Evolutionary conservation across 148 eudicot genomes (phyloP).

Genomic region (Gaultheria prostrata): DNA sequence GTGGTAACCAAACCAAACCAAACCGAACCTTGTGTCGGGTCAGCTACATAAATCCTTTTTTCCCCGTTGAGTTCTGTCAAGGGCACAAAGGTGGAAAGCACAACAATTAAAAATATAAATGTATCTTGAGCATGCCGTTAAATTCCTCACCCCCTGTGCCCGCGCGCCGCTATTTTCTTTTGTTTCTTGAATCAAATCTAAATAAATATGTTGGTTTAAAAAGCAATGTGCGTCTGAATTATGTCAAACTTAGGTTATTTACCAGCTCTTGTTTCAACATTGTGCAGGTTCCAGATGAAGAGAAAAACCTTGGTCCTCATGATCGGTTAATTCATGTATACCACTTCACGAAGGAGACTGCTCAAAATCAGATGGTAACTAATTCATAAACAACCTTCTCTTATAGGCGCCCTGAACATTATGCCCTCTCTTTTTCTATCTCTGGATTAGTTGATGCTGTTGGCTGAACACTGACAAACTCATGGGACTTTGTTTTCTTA

Average conservation of each 20-base stretch:
- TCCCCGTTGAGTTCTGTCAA: too few relatives aligned
- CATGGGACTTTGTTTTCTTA: background rate
- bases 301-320: conserved; percentile 74
- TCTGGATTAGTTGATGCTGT: conserved; percentile 12
- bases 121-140: background rate
- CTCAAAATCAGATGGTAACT: conserved; percentile 76
- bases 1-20: background rate
- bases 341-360: conserved; percentile 76
- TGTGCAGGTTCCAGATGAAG: conserved; percentile 85
- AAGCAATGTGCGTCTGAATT: background rate
- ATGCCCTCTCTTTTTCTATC: background rate
- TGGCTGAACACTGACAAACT: background rate
- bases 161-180: background rate
- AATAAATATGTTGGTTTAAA: background rate
- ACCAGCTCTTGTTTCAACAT: background rate
- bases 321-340: conserved; percentile 84
- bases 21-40: too few relatives aligned
- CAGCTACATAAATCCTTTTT: too few relatives aligned
- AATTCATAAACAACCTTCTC: conserved; percentile 7
- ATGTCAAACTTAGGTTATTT: background rate
- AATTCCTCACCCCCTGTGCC: background rate
- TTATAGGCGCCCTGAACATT: background rate
- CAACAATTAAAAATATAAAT: background rate
- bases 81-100: too few relatives aligned
- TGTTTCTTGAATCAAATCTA: background rate